Percentiles rank a stretch among this genome's conserved stretches.
Conservation (phyloP, 768 basidiomycete genomes). For the Tylopilus intermedius region DNA sequence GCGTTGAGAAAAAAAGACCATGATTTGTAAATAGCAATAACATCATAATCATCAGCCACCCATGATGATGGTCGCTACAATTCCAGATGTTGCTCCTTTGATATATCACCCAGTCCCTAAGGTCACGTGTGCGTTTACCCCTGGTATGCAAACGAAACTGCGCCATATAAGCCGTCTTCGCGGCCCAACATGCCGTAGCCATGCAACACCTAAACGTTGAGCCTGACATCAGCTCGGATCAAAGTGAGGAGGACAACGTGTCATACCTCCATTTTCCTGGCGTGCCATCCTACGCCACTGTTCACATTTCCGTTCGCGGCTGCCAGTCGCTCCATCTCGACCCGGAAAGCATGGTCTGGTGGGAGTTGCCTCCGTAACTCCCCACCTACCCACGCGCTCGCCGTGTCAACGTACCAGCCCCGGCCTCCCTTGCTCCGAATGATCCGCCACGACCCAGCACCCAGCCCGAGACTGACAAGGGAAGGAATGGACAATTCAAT, state of each 20-base stretch:
- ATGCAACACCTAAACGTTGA: slow-evolving; percentile 58
- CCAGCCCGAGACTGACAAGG: slow-evolving; percentile 67
- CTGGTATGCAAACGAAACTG: slow-evolving; percentile 91
- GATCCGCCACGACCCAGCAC: slow-evolving; percentile 82
- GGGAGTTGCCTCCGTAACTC: slow-evolving; percentile 56
- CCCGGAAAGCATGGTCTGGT: slow-evolving; percentile 59
- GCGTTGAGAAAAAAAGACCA: too few species aligned
- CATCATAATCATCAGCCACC: not conserved
- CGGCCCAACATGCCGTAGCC: slow-evolving; percentile 88
- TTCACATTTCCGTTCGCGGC: slow-evolving; percentile 85
- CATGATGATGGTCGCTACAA: not conserved
- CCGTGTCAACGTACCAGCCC: slow-evolving; percentile 92
- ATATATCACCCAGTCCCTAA: not conserved
- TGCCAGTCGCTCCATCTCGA: slow-evolving; percentile 67
- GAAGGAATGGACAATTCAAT: slow-evolving; percentile 77
- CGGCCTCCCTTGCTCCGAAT: slow-evolving; percentile 89
- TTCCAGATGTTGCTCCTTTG: not conserved
- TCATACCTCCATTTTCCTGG: slow-evolving; percentile 91
- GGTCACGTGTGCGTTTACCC: slow-evolving; percentile 41
- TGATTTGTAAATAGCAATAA: not conserved
- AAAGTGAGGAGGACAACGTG: slow-evolving; percentile 1
- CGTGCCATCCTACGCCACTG: slow-evolving; percentile 92
- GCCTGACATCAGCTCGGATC: not conserved
- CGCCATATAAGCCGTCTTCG: slow-evolving; percentile 91
- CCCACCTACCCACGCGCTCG: slow-evolving; percentile 68